Evolutionary conservation across 768 basidiomycete species (phyloP).

Genomic region (Serendipita sp.): DNA sequence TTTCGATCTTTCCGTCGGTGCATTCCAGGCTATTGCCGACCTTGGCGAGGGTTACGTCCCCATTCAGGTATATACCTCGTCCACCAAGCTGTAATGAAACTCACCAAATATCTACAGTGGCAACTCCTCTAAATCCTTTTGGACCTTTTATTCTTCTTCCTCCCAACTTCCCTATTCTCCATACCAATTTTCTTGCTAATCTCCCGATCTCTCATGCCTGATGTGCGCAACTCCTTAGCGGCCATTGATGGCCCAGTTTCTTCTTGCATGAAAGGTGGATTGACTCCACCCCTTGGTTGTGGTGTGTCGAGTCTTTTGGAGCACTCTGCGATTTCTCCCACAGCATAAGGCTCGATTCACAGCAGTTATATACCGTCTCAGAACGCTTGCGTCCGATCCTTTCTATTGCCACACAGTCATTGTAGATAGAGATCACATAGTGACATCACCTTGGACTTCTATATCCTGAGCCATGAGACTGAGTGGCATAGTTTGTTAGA

Average conservation of each 20-base stretch:
- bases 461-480: not conserved
- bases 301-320: conserved; percentile 7
- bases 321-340: conserved; percentile 3
- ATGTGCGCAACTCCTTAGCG: conserved; percentile 33
- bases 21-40: conserved; percentile 45
- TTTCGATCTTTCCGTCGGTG: conserved; percentile 56
- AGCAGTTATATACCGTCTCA: not conserved
- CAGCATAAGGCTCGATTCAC: not conserved
- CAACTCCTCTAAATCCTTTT: not conserved
- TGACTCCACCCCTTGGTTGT: conserved; percentile 6
- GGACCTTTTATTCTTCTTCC: not conserved
- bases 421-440: not conserved
- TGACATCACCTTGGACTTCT: not conserved
- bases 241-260: conserved; percentile 24
- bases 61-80: conserved; percentile 22
- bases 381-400: not conserved
- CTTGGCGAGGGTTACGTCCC: conserved; percentile 36
- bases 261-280: conserved; percentile 11
- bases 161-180: not conserved
- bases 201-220: not conserved
- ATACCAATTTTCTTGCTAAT: not conserved
- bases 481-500: too few species aligned
- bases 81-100: not conserved
- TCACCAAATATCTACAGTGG: not conserved
- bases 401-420: not conserved